Base-by-base conservation (phyloP, 257 asterid genomes). In the Capsicum pubescens region DNA sequence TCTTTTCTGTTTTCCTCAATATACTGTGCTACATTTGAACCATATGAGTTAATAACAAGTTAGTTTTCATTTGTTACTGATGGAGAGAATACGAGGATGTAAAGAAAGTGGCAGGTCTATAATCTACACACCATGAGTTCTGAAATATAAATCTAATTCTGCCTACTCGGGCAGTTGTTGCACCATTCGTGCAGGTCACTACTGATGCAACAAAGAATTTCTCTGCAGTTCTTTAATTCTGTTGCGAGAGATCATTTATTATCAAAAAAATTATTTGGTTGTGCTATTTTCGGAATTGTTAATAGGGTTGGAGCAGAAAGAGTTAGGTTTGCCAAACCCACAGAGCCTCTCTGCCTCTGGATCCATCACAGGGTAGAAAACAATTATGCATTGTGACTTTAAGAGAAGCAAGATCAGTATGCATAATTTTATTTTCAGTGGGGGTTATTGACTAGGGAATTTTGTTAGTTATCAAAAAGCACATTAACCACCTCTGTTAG, bases 1-100 rank as follows among this genome's bases (percentile, higher is more conserved):
- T 76, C 81, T 52, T 26, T 76, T 76, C 48, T 54, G 63, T 76
- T 52, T 26, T 54, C 81, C 64, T 76, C 81, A 76, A 2, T 52
- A 13, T 52, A 3, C 0, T 3, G 12, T 26, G 81, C 50, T 26
- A 26, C 13, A 52, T 13, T 7, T 52, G 46, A 21, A 13, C 19
- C 61, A 52, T 74, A 74, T 1, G 46, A 50, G 46, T 74, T 72
- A 13, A 74, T 21, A 21, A 52, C 46, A 13, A 12, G 63, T 26
- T 52, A 52, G 21, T 76, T 76, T 76, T 52, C 46, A 14, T 12
- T 13, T 76, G 81, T 26, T 50, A 19, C 61, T 11, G 21, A 19
- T 74, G 60, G 81, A 52, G 5, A 48, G 46, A 76, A 52, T 76
- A 14, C 8, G 21, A 66, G 61, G 63, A 76, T 52, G 61, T 52